Conservation (phyloP, 805 yeast species). For the Lachancea mirantina region DNA sequence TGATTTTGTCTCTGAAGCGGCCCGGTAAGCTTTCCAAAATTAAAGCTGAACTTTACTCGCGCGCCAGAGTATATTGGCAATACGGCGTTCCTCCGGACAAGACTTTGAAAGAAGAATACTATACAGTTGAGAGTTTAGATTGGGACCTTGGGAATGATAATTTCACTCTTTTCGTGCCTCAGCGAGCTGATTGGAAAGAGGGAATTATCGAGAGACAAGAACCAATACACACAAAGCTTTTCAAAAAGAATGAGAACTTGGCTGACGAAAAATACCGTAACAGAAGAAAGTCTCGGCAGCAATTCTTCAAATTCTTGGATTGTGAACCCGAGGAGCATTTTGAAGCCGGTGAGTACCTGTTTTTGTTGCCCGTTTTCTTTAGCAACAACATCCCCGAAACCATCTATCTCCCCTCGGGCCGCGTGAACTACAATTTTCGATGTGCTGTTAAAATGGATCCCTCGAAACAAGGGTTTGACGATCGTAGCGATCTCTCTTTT, state of each 20-base stretch:
- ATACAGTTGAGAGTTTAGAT: slow-evolving; percentile 39
- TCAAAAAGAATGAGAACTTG: slow-evolving; percentile 13
- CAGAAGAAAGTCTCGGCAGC: slow-evolving; percentile 12
- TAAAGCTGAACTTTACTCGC: slow-evolving; percentile 37
- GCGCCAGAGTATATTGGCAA: slow-evolving; percentile 45
- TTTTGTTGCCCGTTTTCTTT: slow-evolving; percentile 53
- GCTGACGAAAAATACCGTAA: slow-evolving; percentile 15
- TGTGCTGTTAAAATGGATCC: slow-evolving; percentile 13
- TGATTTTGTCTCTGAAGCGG: slow-evolving; percentile 39
- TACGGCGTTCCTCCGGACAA: slow-evolving; percentile 45
- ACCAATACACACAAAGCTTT: slow-evolving; percentile 12
- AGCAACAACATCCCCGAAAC: slow-evolving; percentile 61
- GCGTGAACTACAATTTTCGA: slow-evolving; percentile 19
- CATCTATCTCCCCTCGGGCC: slow-evolving; percentile 32
- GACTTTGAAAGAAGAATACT: slow-evolving; percentile 38
- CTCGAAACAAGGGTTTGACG: background rate
- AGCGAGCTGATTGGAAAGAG: slow-evolving; percentile 17
- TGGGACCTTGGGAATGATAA: slow-evolving; percentile 41
- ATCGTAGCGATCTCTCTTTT: slow-evolving; percentile 7
- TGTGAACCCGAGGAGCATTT: slow-evolving; percentile 11
- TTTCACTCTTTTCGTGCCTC: slow-evolving; percentile 38
- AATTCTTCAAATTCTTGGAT: slow-evolving; percentile 9
- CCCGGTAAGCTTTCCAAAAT: slow-evolving; percentile 35
- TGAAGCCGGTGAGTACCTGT: slow-evolving; percentile 65
- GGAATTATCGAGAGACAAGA: slow-evolving; percentile 20